phyloP scores from a whole-genome alignment of 345 rosid genomes.

The Corchorus capsularis region DNA sequence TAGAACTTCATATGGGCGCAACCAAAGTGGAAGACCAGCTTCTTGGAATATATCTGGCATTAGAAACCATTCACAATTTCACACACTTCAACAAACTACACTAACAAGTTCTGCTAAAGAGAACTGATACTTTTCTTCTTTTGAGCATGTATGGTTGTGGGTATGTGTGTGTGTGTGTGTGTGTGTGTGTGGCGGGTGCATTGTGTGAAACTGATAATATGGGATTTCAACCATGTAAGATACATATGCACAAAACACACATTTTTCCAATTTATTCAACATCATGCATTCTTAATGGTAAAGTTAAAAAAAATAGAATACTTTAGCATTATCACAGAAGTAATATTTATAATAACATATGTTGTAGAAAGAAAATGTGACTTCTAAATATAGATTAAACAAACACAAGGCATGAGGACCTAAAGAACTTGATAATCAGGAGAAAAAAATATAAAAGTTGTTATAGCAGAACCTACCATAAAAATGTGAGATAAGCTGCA shows the following conservation, averaged over 20 bases:
- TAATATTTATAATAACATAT: background rate
- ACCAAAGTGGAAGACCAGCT: slow-evolving; percentile 99
- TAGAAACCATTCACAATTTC: slow-evolving; percentile 12
- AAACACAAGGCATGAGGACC: background rate
- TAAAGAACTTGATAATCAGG: background rate
- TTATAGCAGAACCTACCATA: slow-evolving; percentile 58
- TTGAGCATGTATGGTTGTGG: no score
- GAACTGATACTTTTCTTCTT: background rate
- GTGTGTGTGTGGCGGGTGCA: no score
- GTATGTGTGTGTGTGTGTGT: no score
- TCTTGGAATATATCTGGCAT: slow-evolving; percentile 94
- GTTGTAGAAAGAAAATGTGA: background rate
- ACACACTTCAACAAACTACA: slow-evolving; percentile 11
- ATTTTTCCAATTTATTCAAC: slow-evolving; percentile 1
- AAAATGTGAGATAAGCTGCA: slow-evolving; percentile 98
- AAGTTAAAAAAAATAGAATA: background rate
- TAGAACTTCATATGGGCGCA: slow-evolving; percentile 94
- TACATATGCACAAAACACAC: background rate
- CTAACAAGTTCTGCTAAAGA: background rate
- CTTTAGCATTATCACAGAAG: background rate
- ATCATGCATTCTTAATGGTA: background rate
- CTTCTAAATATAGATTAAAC: background rate
- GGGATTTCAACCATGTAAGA: background rate
- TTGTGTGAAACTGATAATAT: background rate
- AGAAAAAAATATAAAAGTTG: background rate